Base-by-base conservation (phyloP, 495 filamentous ascomycete species). In the Hypomontagnella submonticulosa region DNA sequence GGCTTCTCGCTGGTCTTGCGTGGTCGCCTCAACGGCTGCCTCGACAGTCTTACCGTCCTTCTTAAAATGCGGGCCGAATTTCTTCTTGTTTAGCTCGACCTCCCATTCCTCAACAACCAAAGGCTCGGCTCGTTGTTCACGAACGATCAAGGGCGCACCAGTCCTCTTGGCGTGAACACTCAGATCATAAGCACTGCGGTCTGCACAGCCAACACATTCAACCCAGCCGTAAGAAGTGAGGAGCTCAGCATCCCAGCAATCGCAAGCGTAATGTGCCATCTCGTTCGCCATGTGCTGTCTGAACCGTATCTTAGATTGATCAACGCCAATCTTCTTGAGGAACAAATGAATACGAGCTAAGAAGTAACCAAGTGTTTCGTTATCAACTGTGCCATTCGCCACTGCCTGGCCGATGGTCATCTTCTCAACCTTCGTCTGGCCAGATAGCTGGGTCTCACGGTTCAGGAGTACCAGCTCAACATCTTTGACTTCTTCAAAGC, bases 301-400 rank as follows among this genome's bases (percentile, higher is more conserved):
- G 70, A 90, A 90, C 34, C 88, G 83, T 52, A 88, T 75, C 75
- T 89, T 90, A 10, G 73, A 76, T 53, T 78, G 75, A 60, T 90
- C 87, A 11, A 87, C 77, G 59, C 88, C 88, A 71, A 90, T 80
- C 58, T 81, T 84, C 54, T 81, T 57, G 23, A 90, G 76, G 78
- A 90, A 90, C 2, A 85, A 78, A 57, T 89, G 82, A 55, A 89
- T 87, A 15, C 88, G 76, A 1, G 85, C 88, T 1, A 90, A 71
- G 75, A 90, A 90, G 75, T 90, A 90, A 36, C 88, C 88, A 9
- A 90, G 77, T 0, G 88, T 90, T 76, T 90, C 87, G 68, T 90
- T 90, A 63, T 90, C 87, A 6, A 90, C 83, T 44, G 85, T 77
- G 18, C 81, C 81, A 34, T 77, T 78, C 50, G 79, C 75, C 16